Percentiles rank a stretch among this genome's conserved stretches.
phyloP scores from a whole-genome alignment of 108 stramenopile genomes.

The Craspedostauros australis region DNA sequence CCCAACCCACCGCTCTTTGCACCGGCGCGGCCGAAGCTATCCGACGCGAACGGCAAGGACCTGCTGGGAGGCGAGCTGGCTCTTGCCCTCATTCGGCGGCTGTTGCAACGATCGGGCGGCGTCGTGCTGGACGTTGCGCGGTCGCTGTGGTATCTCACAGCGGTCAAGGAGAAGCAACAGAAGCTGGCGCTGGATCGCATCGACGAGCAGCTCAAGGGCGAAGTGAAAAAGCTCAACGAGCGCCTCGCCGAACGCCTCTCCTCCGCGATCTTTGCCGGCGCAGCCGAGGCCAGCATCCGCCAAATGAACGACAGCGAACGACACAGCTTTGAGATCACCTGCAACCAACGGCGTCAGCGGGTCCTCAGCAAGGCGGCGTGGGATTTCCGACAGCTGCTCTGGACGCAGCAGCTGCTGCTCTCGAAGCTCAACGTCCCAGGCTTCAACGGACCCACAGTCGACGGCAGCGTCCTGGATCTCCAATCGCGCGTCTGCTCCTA shows the following conservation, averaged over 20 bases:
- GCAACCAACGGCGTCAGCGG: constrained; percentile 49
- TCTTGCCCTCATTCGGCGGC: constrained; percentile 38
- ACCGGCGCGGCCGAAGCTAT: constrained; percentile 69
- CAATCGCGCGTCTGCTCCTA: constrained; percentile 74
- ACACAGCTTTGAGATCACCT: constrained; percentile 43
- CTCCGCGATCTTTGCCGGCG: constrained; percentile 70
- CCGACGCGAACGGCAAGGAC: constrained; percentile 81
- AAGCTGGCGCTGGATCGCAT: constrained; percentile 32
- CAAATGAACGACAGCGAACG: constrained; percentile 65
- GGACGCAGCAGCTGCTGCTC: constrained; percentile 60
- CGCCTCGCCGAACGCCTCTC: constrained; percentile 60
- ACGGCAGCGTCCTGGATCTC: constrained; percentile 37
- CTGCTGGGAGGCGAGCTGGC: constrained; percentile 67
- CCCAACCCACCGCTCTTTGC: constrained; percentile 66
- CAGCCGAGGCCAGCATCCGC: constrained; percentile 49
- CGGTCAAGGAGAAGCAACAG: constrained; percentile 59
- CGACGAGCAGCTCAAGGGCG: constrained; percentile 41
- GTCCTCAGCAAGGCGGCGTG: constrained; percentile 48
- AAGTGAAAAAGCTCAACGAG: constrained; percentile 25
- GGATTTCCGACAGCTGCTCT: constrained; percentile 72
- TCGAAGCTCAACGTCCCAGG: constrained; percentile 60
- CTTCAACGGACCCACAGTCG: constrained; percentile 78
- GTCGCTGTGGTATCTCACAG: constrained; percentile 74
- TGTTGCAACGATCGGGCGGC: constrained; percentile 45
- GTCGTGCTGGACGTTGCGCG: constrained; percentile 60